These are phyloP conservation scores for Anaeromyces robustus DNA, from an alignment of 192 early-diverging fungal genomes.

Conservation along the genomic window DNA sequence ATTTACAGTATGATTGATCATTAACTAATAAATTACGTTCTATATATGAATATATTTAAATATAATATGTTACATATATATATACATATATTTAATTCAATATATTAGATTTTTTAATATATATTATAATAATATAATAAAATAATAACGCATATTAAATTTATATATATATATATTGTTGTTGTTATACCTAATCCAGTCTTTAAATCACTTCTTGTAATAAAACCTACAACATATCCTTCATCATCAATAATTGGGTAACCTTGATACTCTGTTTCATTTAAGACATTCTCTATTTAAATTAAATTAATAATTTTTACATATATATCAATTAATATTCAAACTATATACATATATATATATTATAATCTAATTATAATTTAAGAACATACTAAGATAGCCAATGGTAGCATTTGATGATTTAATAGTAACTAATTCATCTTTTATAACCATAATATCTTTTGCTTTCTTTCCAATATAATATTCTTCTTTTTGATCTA, in stretches of 20 bases:
- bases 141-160: no score
- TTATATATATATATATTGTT: no score
- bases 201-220: conserved; percentile 39
- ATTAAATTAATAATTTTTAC: no score
- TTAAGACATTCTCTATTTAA: conserved; percentile 14
- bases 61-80: no score
- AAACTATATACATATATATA: no score
- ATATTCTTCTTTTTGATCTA: conserved; percentile 50
- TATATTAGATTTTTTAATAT: no score
- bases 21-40: not conserved
- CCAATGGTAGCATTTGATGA: conserved; percentile 19
- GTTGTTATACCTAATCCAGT: conserved; percentile 19
- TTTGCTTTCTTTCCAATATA: not conserved
- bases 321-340: no score
- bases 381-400: conserved; percentile 21
- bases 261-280: conserved; percentile 44
- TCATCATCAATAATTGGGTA: conserved; percentile 32
- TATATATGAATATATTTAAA: not conserved
- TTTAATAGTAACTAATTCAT: conserved; percentile 38
- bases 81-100: no score
- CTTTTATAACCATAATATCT: conserved; percentile 38
- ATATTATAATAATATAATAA: no score
- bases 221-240: conserved; percentile 53
- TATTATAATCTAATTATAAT: no score
- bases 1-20: not conserved